Base-by-base conservation (phyloP, 1,284 basidiomycete genomes). In the Meripilus lineatus region DNA sequence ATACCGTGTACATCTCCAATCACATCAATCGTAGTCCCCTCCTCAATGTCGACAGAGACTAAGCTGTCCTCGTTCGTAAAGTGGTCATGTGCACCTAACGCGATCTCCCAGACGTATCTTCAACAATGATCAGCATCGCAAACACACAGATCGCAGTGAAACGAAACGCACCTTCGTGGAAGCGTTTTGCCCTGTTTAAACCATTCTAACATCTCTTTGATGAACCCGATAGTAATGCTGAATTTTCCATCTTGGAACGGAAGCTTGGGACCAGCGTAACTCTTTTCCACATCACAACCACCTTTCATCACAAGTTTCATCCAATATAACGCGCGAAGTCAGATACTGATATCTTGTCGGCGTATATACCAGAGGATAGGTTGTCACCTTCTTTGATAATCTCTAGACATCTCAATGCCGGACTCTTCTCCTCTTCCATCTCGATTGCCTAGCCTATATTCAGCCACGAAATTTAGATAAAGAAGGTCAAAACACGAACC, bases 91-190 rank as follows among this genome's bases (percentile, higher is more conserved):
- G 90, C 93, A 22, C 91, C 93, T 10, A 99, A 73, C 22, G 94
- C 76, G 56, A 99, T 97, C 68, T 98, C 92, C 93, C 93, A 98
- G 21, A 88, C 92, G 50, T 93, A 87, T 64, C 92, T 61, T 45
- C 3, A 14, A 39, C 24, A 14, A 3, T 13, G 37, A 14, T 17
- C 3, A 10, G 20, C 7, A 13, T 13, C 7, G 3, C 23, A 15
- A 46, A 32, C 21, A 5, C 26, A 17, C 10, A 11, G 17, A 10
- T 10, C 34, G 20, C 20, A 33, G 17, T 3, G n/a, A 14, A n/a
- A 4, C 15, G 13, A 10, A 21, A 28, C 51, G 35, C 41, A 61
- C 59, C 61, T 74, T 65, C 84, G 83, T 4, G 93, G 84, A 42
- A 98, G 68, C 21, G 84, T 76, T 64, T 94, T 94, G 20, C 92